Percentiles rank a stretch among this genome's conserved stretches.
These are phyloP conservation scores for Penicillium sp. DNA, from an alignment of 2,329 filamentous ascomycete species.

Conservation along the genomic window DNA sequence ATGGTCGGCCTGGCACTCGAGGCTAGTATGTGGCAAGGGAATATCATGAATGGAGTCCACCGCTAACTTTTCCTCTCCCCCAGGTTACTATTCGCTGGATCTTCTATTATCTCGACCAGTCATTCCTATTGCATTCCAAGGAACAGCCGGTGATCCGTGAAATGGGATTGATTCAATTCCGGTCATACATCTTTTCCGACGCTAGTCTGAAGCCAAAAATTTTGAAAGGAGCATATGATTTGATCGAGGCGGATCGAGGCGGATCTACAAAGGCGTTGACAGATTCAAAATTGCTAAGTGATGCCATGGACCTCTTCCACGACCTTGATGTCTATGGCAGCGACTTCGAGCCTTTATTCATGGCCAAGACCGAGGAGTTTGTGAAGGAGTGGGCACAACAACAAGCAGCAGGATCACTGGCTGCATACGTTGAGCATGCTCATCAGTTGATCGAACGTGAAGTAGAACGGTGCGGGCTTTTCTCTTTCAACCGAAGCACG, in stretches of 20 bases:
- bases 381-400: conserved; percentile 67
- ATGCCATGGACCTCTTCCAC: conserved; percentile 78
- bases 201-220: conserved; percentile 51
- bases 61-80: neutral
- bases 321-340: conserved; percentile 77
- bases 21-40: conserved; percentile 57
- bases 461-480: conserved; percentile 71
- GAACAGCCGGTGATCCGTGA: conserved; percentile 72
- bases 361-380: conserved; percentile 65
- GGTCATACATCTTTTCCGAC: conserved; percentile 57
- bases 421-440: conserved; percentile 71
- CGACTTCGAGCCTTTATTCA: conserved; percentile 73
- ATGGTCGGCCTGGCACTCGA: conserved; percentile 77
- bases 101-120: conserved; percentile 91
- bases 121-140: conserved; percentile 74
- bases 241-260: conserved; percentile 70
- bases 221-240: conserved; percentile 69
- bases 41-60: neutral
- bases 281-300: conserved; percentile 64
- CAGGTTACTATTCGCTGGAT: conserved; percentile 77
- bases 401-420: conserved; percentile 62
- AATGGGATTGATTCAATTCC: conserved; percentile 74
- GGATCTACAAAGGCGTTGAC: conserved; percentile 51
- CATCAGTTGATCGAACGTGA: conserved; percentile 69
- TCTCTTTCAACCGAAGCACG: conserved; percentile 79